A percentile compares a stretch with the other conserved stretches of the same genome.
Evolutionary conservation across 305 asterid genomes (phyloP).

Genomic region (Withania somnifera): DNA sequence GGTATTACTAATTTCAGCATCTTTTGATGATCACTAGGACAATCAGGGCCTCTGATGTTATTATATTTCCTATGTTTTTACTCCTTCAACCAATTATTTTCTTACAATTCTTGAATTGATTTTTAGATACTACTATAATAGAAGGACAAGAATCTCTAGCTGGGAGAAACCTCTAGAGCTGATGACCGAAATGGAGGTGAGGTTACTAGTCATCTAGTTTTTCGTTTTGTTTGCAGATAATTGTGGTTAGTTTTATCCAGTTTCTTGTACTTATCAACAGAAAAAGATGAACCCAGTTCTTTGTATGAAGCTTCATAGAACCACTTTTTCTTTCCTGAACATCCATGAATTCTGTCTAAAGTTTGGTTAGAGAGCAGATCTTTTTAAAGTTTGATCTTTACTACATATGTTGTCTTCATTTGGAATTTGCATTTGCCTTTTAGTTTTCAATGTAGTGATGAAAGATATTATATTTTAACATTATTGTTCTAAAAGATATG

Average conservation of each 20-base stretch:
- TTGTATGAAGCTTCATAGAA: not conserved
- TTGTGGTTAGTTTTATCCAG: not conserved
- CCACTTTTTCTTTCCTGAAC: not conserved
- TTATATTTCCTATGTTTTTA: not conserved
- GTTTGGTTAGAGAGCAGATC: not conserved
- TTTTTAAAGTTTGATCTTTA: not conserved
- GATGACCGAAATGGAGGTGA: slow-evolving; percentile 77
- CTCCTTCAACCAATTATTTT: not conserved
- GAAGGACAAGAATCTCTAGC: slow-evolving; percentile 51
- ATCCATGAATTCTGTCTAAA: not conserved
- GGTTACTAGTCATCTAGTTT: slow-evolving; percentile 13
- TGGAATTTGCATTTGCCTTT: not conserved
- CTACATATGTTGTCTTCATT: not conserved
- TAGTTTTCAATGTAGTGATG: not conserved
- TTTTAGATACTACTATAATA: slow-evolving; percentile 72
- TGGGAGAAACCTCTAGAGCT: slow-evolving; percentile 92
- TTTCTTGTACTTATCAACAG: not conserved
- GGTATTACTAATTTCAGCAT: not conserved
- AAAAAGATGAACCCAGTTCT: not conserved
- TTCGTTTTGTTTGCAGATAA: slow-evolving; percentile 7
- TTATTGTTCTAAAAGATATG: not conserved
- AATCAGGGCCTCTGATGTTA: not conserved
- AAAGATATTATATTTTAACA: not conserved
- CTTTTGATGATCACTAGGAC: not conserved
- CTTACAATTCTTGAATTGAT: not conserved